Base-by-base conservation (phyloP, 257 asterid species). In the Voacanga thouarsii region DNA sequence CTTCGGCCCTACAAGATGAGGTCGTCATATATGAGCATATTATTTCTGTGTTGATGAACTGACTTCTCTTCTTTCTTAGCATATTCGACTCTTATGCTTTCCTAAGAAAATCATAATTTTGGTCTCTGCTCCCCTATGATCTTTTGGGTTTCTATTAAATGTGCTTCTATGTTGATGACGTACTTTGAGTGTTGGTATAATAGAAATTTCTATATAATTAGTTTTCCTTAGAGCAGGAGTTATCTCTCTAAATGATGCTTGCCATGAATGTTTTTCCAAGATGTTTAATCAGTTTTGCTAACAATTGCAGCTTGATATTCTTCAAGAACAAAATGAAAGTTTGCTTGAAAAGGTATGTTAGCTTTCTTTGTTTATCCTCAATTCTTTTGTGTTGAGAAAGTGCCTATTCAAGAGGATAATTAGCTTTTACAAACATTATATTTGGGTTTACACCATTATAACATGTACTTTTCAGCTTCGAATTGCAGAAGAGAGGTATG, bases 1-100 rank as follows among this genome's bases (percentile, higher is more conserved):
- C 96, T 81, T 91, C 99, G 69, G 97, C 94, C 81, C 88, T 96
- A 64, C 98, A 96, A 85, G 99, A 96, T 82, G 98, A 96, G 99
- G 98, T 95, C 80, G 56, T 50, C 57, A 63, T 60, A 49, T 67
- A 37, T 73, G 72, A 28, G 28, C 43, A 30, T 61, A 14, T 68
- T 47, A 10, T 16, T 19, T 79, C 56, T 63, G 3, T n/a, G 68
- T 63, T 79, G 76, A 70, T 47, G 33, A n/a, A 15, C 50, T 41
- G 37, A n/a, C 5, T 18, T 64, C 47, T 74, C 12, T 7, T 66
- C 18, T 69, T 50, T 56, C 57, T 44, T 57, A 14, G 11, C 23
- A 15, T 5, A 23, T 72, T 61, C 73, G 19, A 18, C 28, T 15
- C 75, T n/a, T 63, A 49, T 24, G n/a, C 53, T 68, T 39, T 68